phyloP scores from a whole-genome alignment of 495 filamentous ascomycete genomes.

The Neurospora intermedia region DNA sequence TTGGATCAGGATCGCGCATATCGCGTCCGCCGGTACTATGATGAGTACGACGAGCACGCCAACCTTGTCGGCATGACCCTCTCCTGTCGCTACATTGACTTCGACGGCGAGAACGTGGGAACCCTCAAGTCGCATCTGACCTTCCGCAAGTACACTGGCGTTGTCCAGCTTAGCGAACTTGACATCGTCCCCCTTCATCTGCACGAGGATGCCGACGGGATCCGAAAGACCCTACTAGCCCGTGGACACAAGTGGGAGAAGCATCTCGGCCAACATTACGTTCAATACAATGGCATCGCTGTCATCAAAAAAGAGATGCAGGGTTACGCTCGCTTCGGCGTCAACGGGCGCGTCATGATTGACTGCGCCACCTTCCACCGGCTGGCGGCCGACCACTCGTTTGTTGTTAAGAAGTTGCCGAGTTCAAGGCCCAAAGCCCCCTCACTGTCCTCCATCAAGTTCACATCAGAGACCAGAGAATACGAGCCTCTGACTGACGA shows the following conservation, averaged over 20 bases:
- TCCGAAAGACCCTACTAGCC: constrained; percentile 13
- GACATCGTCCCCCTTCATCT: constrained; percentile 18
- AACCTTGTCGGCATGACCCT: background rate
- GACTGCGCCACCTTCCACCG: constrained; percentile 26
- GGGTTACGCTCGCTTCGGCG: constrained; percentile 16
- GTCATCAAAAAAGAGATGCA: constrained; percentile 12
- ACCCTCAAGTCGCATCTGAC: constrained; percentile 8
- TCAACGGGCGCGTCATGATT: constrained; percentile 27
- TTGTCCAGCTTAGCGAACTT: constrained; percentile 17
- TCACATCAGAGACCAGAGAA: constrained; percentile 1
- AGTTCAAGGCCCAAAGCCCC: background rate
- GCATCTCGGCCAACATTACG: constrained; percentile 20
- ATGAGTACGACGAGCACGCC: constrained; percentile 10
- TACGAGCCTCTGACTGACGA: constrained; percentile 20
- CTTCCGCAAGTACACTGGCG: constrained; percentile 19
- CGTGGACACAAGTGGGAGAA: constrained; percentile 26
- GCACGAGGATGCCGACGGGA: constrained; percentile 9
- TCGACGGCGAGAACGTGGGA: constrained; percentile 24
- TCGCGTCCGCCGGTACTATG: constrained; percentile 7
- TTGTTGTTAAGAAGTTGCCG: constrained; percentile 7
- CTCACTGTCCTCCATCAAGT: background rate
- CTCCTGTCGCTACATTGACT: constrained; percentile 19
- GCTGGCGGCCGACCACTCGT: constrained; percentile 15
- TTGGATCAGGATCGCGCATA: constrained; percentile 21
- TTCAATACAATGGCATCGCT: constrained; percentile 21